Percentiles rank a stretch among this genome's conserved stretches.
Conservation (phyloP, 2,329 filamentous ascomycete genomes). For the Fusarium veterinarium region DNA sequence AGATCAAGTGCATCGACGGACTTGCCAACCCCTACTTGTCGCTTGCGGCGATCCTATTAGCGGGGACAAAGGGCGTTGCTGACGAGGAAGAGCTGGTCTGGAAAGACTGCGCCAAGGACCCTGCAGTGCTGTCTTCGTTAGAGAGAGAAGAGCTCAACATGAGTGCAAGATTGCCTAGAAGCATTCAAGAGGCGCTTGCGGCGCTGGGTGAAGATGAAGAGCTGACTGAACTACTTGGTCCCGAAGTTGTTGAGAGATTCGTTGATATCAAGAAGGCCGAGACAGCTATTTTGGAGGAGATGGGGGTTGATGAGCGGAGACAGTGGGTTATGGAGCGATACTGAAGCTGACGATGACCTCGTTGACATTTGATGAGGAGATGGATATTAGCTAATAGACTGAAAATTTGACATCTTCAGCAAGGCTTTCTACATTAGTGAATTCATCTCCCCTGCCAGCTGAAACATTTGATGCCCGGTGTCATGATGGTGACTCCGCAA, state of each 20-base stretch:
- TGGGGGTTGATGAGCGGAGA: constrained; percentile 61
- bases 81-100: constrained; percentile 55
- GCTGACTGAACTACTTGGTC: constrained; percentile 60
- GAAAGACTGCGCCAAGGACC: constrained; percentile 67
- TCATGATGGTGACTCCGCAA: neutral
- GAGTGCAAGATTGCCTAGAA: constrained; percentile 62
- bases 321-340: constrained; percentile 76
- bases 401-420: neutral
- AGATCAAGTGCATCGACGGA: constrained; percentile 82
- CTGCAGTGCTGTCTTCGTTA: constrained; percentile 59
- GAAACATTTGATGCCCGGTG: neutral
- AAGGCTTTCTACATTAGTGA: neutral
- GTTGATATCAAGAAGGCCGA: constrained; percentile 69
- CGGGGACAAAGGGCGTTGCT: constrained; percentile 46
- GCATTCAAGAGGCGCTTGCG: constrained; percentile 65
- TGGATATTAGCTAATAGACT: neutral
- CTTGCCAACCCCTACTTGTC: constrained; percentile 82
- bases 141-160: constrained; percentile 67
- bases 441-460: constrained; percentile 2
- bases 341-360: constrained; percentile 26
- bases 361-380: neutral
- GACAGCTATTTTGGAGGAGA: constrained; percentile 53
- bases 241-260: constrained; percentile 67
- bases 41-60: constrained; percentile 48
- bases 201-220: constrained; percentile 61